Evolutionary conservation across 2,329 filamentous ascomycete species (phyloP).

Genomic region (Talaromyces sp.): DNA sequence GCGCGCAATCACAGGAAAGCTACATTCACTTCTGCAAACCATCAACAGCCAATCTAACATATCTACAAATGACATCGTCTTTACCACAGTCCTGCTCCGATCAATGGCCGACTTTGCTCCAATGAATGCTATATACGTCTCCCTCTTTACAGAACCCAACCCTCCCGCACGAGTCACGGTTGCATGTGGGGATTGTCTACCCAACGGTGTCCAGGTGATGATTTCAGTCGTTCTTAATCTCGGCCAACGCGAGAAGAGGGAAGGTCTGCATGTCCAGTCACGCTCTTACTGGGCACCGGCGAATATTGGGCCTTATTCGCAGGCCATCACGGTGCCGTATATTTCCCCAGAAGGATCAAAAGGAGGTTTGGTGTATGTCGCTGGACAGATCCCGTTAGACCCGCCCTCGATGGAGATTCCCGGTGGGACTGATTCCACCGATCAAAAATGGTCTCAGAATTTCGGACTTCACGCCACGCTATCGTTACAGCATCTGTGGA

Average conservation of each 20-base stretch:
- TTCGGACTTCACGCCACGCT: conserved; percentile 62
- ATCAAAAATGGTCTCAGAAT: conserved; percentile 28
- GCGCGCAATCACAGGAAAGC: conserved; percentile 29
- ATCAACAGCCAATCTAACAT: not conserved
- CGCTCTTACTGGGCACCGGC: conserved; percentile 96
- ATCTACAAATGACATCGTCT: conserved; percentile 41
- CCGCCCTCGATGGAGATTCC: conserved; percentile 68
- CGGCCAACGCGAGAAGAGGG: conserved; percentile 30
- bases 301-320: conserved; percentile 95
- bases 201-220: conserved; percentile 58
- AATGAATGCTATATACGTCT: conserved; percentile 72
- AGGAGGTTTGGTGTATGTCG: conserved; percentile 59
- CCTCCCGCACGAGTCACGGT: conserved; percentile 84
- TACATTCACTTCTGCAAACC: conserved; percentile 21
- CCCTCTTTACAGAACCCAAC: conserved; percentile 70
- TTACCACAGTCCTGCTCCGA: conserved; percentile 64
- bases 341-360: conserved; percentile 17
- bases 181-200: conserved; percentile 66
- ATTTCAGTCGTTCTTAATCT: conserved; percentile 51
- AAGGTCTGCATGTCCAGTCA: conserved; percentile 81
- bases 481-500: conserved; percentile 83
- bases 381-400: conserved; percentile 86
- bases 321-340: conserved; percentile 64
- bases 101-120: conserved; percentile 73
- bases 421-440: conserved; percentile 23